Base-by-base conservation (phyloP, 2,329 filamentous ascomycete species). In the Zymoseptoria passerinii region DNA sequence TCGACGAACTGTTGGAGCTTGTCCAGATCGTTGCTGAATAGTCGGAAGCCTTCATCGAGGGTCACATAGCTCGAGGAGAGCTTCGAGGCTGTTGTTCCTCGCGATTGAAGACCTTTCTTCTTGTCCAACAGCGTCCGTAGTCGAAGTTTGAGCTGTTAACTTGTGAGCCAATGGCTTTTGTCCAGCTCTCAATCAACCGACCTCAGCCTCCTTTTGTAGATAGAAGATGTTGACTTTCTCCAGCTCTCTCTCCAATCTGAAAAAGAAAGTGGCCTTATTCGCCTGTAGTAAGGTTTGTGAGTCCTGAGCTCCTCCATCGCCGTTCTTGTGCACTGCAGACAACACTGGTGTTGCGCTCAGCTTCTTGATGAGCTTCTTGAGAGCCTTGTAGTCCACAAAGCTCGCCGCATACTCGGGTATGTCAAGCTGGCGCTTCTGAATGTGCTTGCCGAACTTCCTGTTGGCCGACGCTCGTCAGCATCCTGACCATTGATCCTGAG, bases 371-470 rank as follows among this genome's bases (percentile, higher is more conserved):
- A 97, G 89, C 92, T 97, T 97, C 77, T 99, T 99, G 68, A 99
- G 81, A 61, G 91, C 92, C 79, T 99, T 99, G 81, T 99, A 99
- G 77, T 99, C 96, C 68, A 97, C 92, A 73, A 99, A 99, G 77
- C 92, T 96, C 65, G 92, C 91, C 62, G 94, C 92, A 87, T 99
- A 99, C 83, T 99, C 94, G 61, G 94, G 94, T 61, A 99, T 92
- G 75, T 99, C 94, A 71, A 99, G 89, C 82, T 99, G 94, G 74
- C 92, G 88, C 81, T 96, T 96, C 80, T 97, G 94, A 67, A 99
- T 96, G 74, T 96, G 90, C 81, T 99, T 99, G 76, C 94, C 94
- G 80, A 99, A 99, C 84, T 99, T 99, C 94, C 92, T 99, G 63
- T 23, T 23, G 23, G 50, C 13, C 50, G 50, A 23, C 13, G 13